A percentile compares a stretch with the other conserved stretches of the same genome.
phyloP scores from a whole-genome alignment of 2,329 filamentous ascomycete genomes.

The Bipolaris bicolor region DNA sequence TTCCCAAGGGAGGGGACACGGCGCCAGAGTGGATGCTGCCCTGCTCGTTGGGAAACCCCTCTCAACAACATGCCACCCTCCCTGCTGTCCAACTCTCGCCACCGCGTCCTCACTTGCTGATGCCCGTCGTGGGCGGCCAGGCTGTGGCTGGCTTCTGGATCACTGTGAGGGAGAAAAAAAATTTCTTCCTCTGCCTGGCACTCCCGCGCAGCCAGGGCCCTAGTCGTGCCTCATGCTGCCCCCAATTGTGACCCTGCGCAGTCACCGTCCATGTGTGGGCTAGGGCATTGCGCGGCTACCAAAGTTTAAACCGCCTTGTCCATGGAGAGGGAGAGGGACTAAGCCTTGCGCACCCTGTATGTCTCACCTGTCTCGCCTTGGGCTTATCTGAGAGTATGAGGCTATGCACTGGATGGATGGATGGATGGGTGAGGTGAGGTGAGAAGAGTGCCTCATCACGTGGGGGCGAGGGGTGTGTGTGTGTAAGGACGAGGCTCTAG shows the following conservation, averaged over 20 bases:
- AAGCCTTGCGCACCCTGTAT: constrained; percentile 18
- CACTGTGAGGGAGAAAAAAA: constrained; percentile 24
- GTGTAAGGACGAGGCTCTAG: constrained; percentile 12
- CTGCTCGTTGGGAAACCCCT: constrained; percentile 24
- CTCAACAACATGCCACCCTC: constrained; percentile 19
- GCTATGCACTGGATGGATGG: not conserved
- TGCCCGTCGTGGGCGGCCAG: not conserved
- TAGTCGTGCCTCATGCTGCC: constrained; percentile 17
- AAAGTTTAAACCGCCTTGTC: constrained; percentile 21
- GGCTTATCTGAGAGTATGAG: constrained; percentile 7
- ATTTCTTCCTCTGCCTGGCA: constrained; percentile 26
- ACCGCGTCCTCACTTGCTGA: constrained; percentile 4
- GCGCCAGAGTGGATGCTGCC: constrained; percentile 26
- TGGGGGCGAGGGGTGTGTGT: constrained; percentile 16
- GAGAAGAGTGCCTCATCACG: constrained; percentile 10
- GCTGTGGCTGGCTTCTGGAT: constrained; percentile 26
- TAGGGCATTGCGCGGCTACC: constrained; percentile 4
- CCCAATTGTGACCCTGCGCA: constrained; percentile 11
- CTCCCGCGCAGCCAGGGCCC: constrained; percentile 9
- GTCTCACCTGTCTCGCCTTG: constrained; percentile 17
- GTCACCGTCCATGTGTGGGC: too few relatives aligned
- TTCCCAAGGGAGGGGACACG: constrained; percentile 18
- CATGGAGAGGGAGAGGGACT: not conserved
- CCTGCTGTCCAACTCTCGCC: constrained; percentile 23
- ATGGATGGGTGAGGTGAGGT: too few relatives aligned